Evolutionary conservation across 2,329 filamentous ascomycete genomes (phyloP), one percentile per base, ranked within the genome.

Genomic region (Cordyceps militaris): DNA sequence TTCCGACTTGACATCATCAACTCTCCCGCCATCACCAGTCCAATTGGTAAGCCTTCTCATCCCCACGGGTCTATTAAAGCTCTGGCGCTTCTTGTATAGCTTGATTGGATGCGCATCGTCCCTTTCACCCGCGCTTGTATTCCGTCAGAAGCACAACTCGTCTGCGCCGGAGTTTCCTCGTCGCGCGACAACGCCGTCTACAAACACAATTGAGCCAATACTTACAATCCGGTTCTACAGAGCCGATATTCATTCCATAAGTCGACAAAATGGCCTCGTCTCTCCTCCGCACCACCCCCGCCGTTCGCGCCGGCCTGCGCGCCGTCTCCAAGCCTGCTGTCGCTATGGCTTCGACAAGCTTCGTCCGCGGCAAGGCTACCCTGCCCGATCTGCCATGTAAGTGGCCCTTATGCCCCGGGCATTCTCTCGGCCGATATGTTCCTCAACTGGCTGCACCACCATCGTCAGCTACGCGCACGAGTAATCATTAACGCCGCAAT

Each of bases 331-430:
- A 82, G 70, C 79, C 81, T 62, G 74, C 79, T 58, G 80, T 83
- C 66, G 83, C 86, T 68, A 77, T 89, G 69, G 84, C 87, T 63
- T 84, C 84, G 73, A 87, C 86, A 66, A 88, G 82, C 70, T 95
- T 95, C 69, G 81, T 87, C 66, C 86, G 91, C 68, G 85, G 84
- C 76, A 97, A 97, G 80, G 93, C 89, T 54, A 96, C 92, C 43
- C 87, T 99, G 43, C 94, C 94, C 63, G 92, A 97, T 69, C 86
- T 97, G n/a, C 65, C 75, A 26, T 82, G 79, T 82, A 68, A 67
- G 77, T 43, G 23, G 6, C 55, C 23, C n/a, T 59, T 38, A 21
- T 36, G 23, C 9, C 19, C 21, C 16, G n/a, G n/a, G n/a, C n/a
- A n/a, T n/a, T 32, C 10, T 32, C 2, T 21, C 11, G 38, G 14